Conservation (phyloP, 176 grass and related monocot species). For the Elymus sibiricus region DNA sequence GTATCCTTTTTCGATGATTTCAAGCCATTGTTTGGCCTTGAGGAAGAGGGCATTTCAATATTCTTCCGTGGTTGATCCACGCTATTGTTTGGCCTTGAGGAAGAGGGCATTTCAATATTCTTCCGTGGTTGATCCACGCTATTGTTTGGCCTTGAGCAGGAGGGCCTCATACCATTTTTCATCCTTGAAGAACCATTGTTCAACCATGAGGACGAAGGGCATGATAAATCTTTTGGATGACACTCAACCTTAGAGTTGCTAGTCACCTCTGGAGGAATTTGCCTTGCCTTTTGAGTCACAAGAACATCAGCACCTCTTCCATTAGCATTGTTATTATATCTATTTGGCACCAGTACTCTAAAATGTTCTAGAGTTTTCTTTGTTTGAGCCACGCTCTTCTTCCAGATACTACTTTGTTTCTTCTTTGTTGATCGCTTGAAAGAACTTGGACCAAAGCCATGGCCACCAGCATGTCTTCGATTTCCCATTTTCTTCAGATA, state of each 20-base stretch:
- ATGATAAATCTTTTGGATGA: neutral
- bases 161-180: too few relatives aligned
- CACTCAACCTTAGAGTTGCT: neutral
- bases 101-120: too few relatives aligned
- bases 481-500: neutral
- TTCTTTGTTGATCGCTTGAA: neutral
- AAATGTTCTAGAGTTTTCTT: neutral
- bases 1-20: too few relatives aligned
- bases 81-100: too few relatives aligned
- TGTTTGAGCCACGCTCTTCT: neutral
- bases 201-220: neutral
- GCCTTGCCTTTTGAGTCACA: neutral
- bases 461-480: neutral
- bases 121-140: too few relatives aligned
- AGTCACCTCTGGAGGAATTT: neutral
- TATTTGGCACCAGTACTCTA: neutral
- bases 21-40: too few relatives aligned
- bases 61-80: too few relatives aligned
- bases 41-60: too few relatives aligned
- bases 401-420: neutral
- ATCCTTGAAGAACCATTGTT: neutral
- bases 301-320: neutral
- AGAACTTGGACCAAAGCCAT: neutral
- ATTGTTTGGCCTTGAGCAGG: too few relatives aligned
- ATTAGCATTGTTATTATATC: neutral